Evolutionary conservation across 78 protist species (phyloP).

Genomic region (Dictyostelium intermedium): DNA sequence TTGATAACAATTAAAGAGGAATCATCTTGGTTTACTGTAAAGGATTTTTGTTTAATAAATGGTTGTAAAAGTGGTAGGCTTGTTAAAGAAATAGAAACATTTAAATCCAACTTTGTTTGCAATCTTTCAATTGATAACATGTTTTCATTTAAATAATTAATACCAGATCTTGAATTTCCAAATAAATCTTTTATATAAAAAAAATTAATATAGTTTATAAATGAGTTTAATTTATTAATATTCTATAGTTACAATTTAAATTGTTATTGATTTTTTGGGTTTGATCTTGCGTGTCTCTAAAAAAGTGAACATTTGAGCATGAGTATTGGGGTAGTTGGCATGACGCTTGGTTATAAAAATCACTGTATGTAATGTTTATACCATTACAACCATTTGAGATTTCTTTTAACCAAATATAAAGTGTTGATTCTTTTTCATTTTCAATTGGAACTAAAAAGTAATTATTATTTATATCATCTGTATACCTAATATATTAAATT

Average conservation of each 20-base stretch:
- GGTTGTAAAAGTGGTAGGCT: not conserved
- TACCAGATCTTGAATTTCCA: not conserved
- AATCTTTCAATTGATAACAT: not conserved
- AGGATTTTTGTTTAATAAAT: not conserved
- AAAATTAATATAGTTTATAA: no score
- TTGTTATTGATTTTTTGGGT: not conserved
- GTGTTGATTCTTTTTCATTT: not conserved
- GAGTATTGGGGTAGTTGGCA: not conserved
- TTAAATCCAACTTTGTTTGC: not conserved
- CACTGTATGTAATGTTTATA: not conserved
- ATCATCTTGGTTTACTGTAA: not conserved
- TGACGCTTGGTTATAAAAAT: not conserved
- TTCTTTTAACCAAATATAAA: not conserved
- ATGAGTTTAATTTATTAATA: no score
- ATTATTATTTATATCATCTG: not conserved
- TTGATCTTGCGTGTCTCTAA: not conserved
- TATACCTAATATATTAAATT: not conserved
- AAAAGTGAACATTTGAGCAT: not conserved
- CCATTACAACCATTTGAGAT: not conserved
- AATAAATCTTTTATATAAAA: no score
- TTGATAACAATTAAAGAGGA: not conserved
- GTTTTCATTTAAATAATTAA: not conserved
- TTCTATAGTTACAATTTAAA: not conserved
- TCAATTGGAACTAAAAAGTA: not conserved
- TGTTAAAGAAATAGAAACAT: not conserved